Base-by-base conservation (phyloP, 805 yeast species). In the Lipomyces yamanashiensis region DNA sequence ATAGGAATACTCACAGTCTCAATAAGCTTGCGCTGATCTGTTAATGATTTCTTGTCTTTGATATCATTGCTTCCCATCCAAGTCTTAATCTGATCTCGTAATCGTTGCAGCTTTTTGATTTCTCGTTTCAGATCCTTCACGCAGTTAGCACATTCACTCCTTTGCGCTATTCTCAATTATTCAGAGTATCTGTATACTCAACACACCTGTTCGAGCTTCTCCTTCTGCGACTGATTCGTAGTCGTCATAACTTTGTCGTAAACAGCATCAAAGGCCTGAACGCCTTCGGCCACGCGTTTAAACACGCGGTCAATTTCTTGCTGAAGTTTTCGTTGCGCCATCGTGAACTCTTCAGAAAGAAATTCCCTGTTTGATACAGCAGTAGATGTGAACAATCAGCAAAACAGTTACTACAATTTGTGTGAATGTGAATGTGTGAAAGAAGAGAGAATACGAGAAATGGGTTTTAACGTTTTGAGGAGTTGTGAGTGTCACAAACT, bases 1-100 rank as follows among this genome's bases (percentile, higher is more conserved):
- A 13, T 7, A 28, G 15, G 15, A 13, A 12, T 15, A 37, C 68
- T 23, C 43, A 63, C 82, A 63, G 75, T 72, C 67, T 78, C 83
- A 68, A 89, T 89, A 57, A 85, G 73, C 70, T 82, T 80, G 66
- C 95, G 81, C 72, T 92, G 89, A 71, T 93, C 98, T 62, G 87
- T 80, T 67, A 90, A 79, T 55, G 86, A 83, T 71, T 88, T 89
- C 74, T 91, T 95, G 71, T 93, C 96, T 75, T 96, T 92, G 53
- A 92, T 92, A 67, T 92, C 96, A 70, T 87, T 89, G 70, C 93
- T 92, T 49, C 93, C 85, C 74, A 92, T 78, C 99, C 99, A 93
- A 62, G 89, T 89, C 78, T 93, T 93, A 71, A 93, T 90, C 78
- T 92, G 98, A 76, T 93, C 99, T 74, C 98, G 84, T 71, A 88